Evolutionary conservation across 345 rosid genomes (phyloP).

Genomic region (Hibiscus syriacus): DNA sequence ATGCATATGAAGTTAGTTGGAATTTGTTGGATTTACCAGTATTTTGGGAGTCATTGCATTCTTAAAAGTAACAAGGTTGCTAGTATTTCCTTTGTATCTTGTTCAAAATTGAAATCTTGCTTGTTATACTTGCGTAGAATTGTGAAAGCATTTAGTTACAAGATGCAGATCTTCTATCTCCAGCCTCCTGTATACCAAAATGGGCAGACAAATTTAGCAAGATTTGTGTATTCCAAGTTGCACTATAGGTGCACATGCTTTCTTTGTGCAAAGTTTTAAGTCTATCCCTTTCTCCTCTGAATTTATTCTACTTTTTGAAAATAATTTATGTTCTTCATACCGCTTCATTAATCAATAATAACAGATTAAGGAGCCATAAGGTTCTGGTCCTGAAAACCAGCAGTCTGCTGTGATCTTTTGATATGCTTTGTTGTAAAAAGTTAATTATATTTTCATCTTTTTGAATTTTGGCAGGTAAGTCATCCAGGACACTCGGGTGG

Average conservation of each 20-base stretch:
- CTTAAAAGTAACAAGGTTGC: not conserved
- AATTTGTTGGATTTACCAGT: not conserved
- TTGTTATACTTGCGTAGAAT: not conserved
- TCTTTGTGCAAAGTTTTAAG: not conserved
- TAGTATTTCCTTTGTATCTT: not conserved
- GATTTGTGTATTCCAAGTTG: no score
- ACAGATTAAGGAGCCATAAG: not conserved
- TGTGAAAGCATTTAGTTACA: not conserved
- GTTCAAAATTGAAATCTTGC: not conserved
- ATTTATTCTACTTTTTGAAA: not conserved
- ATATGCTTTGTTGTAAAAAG: not conserved
- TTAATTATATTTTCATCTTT: not conserved
- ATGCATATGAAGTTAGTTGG: not conserved
- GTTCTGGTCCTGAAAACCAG: not conserved
- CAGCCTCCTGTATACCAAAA: not conserved
- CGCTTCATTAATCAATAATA: not conserved
- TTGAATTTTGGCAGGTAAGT: slow-evolving; percentile 50
- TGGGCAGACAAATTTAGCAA: no score
- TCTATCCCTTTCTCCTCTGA: not conserved
- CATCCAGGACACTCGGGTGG: slow-evolving; percentile 87
- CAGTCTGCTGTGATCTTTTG: not conserved
- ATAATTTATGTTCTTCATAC: not conserved
- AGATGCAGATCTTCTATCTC: not conserved
- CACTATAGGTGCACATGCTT: no score
- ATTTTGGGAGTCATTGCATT: slow-evolving; percentile 6